Evolutionary conservation across 345 rosid genomes (phyloP).

Genomic region (Fremontodendron californicum): DNA sequence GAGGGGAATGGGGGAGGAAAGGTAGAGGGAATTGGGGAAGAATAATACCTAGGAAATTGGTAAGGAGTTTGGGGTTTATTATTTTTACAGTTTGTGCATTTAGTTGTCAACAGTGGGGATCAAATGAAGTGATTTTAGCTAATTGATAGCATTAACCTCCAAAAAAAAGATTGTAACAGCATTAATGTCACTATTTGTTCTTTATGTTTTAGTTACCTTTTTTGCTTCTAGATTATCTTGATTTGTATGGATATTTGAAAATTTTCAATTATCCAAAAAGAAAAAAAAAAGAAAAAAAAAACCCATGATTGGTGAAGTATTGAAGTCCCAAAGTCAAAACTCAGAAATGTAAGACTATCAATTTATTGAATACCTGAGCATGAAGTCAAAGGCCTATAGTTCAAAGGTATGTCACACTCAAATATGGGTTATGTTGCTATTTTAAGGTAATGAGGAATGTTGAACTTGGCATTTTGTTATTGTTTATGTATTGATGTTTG

Average conservation of each 20-base stretch:
- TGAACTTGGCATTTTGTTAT: not conserved
- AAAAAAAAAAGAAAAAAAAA: not conserved
- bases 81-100: too few relatives aligned
- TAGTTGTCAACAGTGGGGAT: conserved; percentile 1
- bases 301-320: not conserved
- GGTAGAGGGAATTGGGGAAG: too few relatives aligned
- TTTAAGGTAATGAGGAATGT: not conserved
- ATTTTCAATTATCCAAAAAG: conserved; percentile 6
- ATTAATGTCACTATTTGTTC: not conserved
- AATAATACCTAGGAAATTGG: too few relatives aligned
- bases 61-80: too few relatives aligned
- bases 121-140: not conserved
- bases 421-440: not conserved
- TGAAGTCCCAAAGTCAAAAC: not conserved
- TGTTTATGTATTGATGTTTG: not conserved
- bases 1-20: too few relatives aligned
- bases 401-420: not conserved
- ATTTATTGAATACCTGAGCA: not conserved
- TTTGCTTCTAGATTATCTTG: not conserved
- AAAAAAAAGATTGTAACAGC: not conserved
- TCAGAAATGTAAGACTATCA: not conserved
- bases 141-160: not conserved
- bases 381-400: not conserved
- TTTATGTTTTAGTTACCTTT: not conserved
- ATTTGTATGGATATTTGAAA: not conserved